Evolutionary conservation across 352 stramenopile genomes (phyloP).

Genomic region (Globisporangium carolinianum): DNA sequence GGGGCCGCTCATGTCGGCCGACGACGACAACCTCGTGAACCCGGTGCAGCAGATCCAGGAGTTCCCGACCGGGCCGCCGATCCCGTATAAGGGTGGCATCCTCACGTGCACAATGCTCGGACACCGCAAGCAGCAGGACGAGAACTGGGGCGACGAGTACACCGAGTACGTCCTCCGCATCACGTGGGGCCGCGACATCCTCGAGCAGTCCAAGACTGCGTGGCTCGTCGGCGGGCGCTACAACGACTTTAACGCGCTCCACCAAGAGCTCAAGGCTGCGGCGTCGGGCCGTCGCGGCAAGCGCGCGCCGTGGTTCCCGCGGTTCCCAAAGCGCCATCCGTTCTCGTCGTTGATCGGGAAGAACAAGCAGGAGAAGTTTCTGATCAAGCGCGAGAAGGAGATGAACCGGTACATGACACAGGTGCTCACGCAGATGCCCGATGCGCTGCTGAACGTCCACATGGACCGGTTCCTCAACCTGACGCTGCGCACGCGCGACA

Average conservation of each 20-base stretch:
- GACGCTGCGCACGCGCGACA: constrained; percentile 79
- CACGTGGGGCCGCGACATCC: constrained; percentile 83
- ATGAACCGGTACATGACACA: constrained; percentile 90
- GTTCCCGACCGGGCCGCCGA: constrained; percentile 85
- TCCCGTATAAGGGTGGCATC: constrained; percentile 88
- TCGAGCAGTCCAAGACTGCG: constrained; percentile 84
- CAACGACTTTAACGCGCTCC: constrained; percentile 88
- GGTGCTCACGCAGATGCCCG: constrained; percentile 87
- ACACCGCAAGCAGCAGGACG: constrained; percentile 83
- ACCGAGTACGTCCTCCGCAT: constrained; percentile 85
- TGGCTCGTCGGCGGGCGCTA: constrained; percentile 85
- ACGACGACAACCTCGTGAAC: constrained; percentile 85
- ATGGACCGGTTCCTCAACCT: constrained; percentile 89
- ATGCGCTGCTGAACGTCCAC: constrained; percentile 84
- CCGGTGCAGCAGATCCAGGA: constrained; percentile 84
- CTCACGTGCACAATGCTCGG: constrained; percentile 86
- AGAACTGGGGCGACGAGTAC: constrained; percentile 89
- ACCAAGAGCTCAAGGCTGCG: constrained; percentile 84
- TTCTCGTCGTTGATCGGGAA: constrained; percentile 89
- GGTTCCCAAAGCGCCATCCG: constrained; percentile 85
- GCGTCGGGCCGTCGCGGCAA: constrained; percentile 80
- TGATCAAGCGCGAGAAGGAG: constrained; percentile 88
- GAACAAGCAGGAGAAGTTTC: constrained; percentile 89
- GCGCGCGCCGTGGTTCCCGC: constrained; percentile 84
- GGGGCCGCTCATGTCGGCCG: constrained; percentile 77